Evolutionary conservation across 1,139 yeast species (phyloP), one percentile per base, ranked within the genome.

Genomic region (Nakaseomyces bracarensis): DNA sequence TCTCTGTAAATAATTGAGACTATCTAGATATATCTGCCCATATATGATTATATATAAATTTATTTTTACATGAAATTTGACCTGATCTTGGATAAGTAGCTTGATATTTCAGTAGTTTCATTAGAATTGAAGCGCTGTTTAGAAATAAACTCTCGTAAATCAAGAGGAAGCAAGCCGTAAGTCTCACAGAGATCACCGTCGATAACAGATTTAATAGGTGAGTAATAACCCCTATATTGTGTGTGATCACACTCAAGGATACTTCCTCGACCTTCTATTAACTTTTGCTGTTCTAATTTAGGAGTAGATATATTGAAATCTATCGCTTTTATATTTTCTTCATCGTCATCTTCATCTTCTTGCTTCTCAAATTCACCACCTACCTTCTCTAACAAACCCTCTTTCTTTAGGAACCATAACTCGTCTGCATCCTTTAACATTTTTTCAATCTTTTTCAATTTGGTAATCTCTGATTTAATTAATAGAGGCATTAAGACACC

Each of bases 161-260:
- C 35, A 1, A 45, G 35, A 2, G 49, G 41, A 14, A 55, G 36
- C 6, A 30, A 36, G 18, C 51, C 29, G 34, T 49, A 58, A 11
- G 44, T 41, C 53, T 86, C 96, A 41, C 91, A 68, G 22, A 85
- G 66, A 59, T 91, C 97, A 9, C 98, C 98, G 61, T 91, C 97
- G 36, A 91, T 71, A 2, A 84, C 79, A 43, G 77, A 73, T 50
- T 79, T 80, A 5, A 73, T 75, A 0, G 96, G 96, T 16, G 77
- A 78, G 55, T 85, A 86, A 56, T 81, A 82, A 41, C 96, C 73
- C 41, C 96, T 67, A 57, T 72, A 87, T 47, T 74, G 73, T 49
- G 75, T 49, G 45, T 80, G 84, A 50, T 82, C 84, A 44, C 91
- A 69, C 0, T 83, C 94, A 3, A 79, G 66, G 13, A 79, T 48